Evolutionary conservation across 1,284 basidiomycete genomes (phyloP), one percentile per base, ranked within the genome.

Genomic region (Porphyrellus sp.): DNA sequence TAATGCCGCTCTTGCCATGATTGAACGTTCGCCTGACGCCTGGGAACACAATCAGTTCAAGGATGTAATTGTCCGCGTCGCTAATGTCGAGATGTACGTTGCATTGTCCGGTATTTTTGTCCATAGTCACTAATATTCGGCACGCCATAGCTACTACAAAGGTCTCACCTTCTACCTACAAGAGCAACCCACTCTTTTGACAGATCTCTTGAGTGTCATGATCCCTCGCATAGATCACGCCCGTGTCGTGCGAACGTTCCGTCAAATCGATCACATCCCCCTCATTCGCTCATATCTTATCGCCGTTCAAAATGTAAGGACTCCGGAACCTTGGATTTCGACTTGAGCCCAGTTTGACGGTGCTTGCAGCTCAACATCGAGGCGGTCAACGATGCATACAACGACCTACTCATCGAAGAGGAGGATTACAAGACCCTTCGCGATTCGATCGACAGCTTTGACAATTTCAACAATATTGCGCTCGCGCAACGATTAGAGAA

Each of bases 41-140:
- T 99, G 95, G 95, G 95, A 99, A 58, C 96, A 99, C 76, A 96
- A 93, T 67, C 94, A 98, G 71, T 99, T 99, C 86, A 97, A 97
- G 78, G 94, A 97, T 62, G 85, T 93, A 49, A 82, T 95, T 53
- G 90, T 95, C 63, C 91, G 94, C 64, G 95, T 93, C 20, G 96
- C 97, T 42, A 99, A 99, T 69, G 85, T 98, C 58, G 97, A 99
- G 76, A 98, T 99, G 85, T 95, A 68, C 55, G 82, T 59, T 24
- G 23, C 39, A 33, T 7, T 41, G 27, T 28, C 20, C 35, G 5
- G 8, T 37, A 39, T 27, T 9, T 42, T 28, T 12, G 40, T 18
- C 9, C 20, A 16, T 49, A 9, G n/a, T n/a, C 43, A 27, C 56
- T 52, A 16, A 49, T 46, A 4, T 25, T 33, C 8, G 46, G 45